phyloP scores from a whole-genome alignment of 1,139 yeast genomes.

The Kluyveromyces marxianus region DNA sequence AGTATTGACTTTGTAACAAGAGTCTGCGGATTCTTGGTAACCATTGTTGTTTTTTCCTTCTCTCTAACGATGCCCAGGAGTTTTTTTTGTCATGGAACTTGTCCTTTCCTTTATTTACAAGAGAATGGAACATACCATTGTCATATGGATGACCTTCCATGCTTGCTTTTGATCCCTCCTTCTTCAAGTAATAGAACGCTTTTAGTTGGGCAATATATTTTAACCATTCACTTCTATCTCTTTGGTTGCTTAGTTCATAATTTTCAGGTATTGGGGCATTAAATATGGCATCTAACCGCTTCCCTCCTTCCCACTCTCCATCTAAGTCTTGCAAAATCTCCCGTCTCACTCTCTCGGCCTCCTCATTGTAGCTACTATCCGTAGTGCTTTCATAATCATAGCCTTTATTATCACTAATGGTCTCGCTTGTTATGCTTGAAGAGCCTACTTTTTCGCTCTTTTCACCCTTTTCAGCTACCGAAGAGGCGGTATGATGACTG shows the following conservation, averaged over 20 bases:
- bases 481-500: neutral
- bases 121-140: slow-evolving; percentile 8
- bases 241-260: slow-evolving; percentile 23
- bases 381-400: slow-evolving; percentile 22
- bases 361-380: slow-evolving; percentile 13
- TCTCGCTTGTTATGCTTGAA: no score
- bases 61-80: slow-evolving; percentile 30
- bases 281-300: slow-evolving; percentile 48
- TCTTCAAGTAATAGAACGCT: slow-evolving; percentile 19
- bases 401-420: slow-evolving; percentile 22
- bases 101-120: slow-evolving; percentile 8
- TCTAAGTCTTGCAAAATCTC: slow-evolving; percentile 32
- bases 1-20: slow-evolving; percentile 66
- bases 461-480: slow-evolving; percentile 1
- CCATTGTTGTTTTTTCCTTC: slow-evolving; percentile 55
- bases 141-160: slow-evolving; percentile 5
- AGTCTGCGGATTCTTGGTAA: slow-evolving; percentile 52
- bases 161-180: neutral
- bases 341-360: slow-evolving; percentile 18
- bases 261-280: slow-evolving; percentile 34
- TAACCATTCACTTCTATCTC: slow-evolving; percentile 28
- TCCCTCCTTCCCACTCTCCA: slow-evolving; percentile 66
- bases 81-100: slow-evolving; percentile 17
- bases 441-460: neutral
- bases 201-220: slow-evolving; percentile 24